Evolutionary conservation across 345 rosid genomes (phyloP).

Genomic region (Barbarea vulgaris): DNA sequence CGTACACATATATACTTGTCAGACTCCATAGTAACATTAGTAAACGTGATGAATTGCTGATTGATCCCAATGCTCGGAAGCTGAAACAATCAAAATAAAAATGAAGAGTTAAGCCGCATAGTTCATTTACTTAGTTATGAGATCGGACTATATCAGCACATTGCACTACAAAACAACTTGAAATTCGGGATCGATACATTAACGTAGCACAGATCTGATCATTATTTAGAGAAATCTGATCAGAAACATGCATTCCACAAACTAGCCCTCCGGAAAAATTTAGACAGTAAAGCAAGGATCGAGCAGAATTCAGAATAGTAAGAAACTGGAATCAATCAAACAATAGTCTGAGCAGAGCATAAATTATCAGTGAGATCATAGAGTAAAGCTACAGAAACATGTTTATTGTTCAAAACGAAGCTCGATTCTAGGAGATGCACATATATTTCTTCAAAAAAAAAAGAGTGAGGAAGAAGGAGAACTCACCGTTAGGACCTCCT

Average conservation of each 20-base stretch:
- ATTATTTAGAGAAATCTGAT: conserved; percentile 18
- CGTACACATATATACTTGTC: conserved; percentile 87
- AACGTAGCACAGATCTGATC: conserved; percentile 39
- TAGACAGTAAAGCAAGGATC: conserved; percentile 2
- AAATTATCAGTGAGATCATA: conserved; percentile 20
- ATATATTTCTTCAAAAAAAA: background rate
- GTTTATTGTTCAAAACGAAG: conserved; percentile 9
- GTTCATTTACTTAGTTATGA: conserved; percentile 21
- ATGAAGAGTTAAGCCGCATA: conserved; percentile 17
- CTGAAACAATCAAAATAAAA: conserved; percentile 45
- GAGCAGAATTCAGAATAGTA: conserved; percentile 18
- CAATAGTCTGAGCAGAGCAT: background rate
- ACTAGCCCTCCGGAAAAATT: background rate
- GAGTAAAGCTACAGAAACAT: conserved; percentile 5
- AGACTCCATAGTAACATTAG: conserved; percentile 85
- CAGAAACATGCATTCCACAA: conserved; percentile 19
- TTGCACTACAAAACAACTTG: conserved; percentile 13
- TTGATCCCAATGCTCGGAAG: conserved; percentile 76
- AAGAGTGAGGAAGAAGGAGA: conserved; percentile 13
- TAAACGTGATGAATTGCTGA: conserved; percentile 76
- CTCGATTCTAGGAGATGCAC: conserved; percentile 23
- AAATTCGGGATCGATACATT: background rate
- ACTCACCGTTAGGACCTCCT: conserved; percentile 83
- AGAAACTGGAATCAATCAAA: conserved; percentile 21
- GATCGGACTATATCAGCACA: conserved; percentile 19